Percentiles rank a stretch among this genome's conserved stretches.
These are phyloP conservation scores for Silene latifolia DNA, from an alignment of 148 eudicot genomes.

Conservation along the genomic window DNA sequence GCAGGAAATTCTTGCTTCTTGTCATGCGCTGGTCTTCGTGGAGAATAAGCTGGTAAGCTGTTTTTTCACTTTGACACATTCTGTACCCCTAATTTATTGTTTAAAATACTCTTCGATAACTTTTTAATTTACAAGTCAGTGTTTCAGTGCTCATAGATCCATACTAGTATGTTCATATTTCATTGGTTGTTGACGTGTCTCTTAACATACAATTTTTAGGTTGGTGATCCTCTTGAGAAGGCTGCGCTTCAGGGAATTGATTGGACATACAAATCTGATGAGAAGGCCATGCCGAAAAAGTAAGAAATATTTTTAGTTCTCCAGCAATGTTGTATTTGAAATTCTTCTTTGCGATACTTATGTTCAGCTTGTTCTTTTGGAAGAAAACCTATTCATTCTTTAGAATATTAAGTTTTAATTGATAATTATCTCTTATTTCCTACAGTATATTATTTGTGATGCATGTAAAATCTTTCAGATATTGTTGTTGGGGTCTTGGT, in stretches of 20 bases:
- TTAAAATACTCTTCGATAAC: background rate
- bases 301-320: conserved; percentile 28
- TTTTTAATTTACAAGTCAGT: background rate
- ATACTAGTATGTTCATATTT: background rate
- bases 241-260: conserved; percentile 95
- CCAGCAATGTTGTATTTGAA: background rate
- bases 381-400: background rate
- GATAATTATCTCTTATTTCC: background rate
- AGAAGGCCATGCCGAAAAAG: conserved; percentile 96
- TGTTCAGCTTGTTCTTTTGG: background rate
- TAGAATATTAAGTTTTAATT: background rate
- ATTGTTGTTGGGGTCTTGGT: background rate
- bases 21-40: conserved; percentile 95
- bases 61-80: background rate
- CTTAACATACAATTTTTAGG: conserved; percentile 37
- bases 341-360: background rate
- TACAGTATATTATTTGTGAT: background rate
- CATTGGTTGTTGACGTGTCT: background rate
- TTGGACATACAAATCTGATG: conserved; percentile 96
- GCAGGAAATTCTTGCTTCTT: conserved; percentile 94
- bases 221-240: conserved; percentile 99
- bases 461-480: background rate
- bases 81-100: background rate
- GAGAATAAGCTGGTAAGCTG: conserved; percentile 93
- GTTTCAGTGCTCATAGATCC: background rate